phyloP scores from a whole-genome alignment of 331 rosid genomes.

The Malus hybrid region DNA sequence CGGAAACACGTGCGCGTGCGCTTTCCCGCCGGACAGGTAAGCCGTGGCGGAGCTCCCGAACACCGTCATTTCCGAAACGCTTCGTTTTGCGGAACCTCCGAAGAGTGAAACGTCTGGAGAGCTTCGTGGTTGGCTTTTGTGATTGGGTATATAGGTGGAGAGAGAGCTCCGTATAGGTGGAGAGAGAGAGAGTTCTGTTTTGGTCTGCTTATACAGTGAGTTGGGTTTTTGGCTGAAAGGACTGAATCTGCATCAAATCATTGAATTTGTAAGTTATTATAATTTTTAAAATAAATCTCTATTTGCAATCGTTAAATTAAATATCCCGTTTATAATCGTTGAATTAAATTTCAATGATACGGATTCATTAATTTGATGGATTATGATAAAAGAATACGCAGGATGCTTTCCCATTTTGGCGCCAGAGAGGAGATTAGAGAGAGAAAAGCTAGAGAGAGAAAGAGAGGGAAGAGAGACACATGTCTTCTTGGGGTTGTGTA shows the following conservation, averaged over 20 bases:
- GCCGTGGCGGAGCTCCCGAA: constrained; percentile 20
- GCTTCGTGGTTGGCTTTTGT: background rate
- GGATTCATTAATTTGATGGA: rapidly evolving
- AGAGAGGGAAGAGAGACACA: background rate
- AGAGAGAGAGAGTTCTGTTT: background rate
- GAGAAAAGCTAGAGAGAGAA: too few species aligned
- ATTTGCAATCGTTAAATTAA: too few species aligned
- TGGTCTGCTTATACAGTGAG: background rate
- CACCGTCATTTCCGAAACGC: constrained; percentile 18
- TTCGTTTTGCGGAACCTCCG: background rate
- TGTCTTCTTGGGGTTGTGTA: background rate
- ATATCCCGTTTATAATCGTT: too few species aligned
- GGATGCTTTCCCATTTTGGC: background rate
- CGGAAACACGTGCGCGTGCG: constrained; percentile 42
- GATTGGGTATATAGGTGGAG: background rate
- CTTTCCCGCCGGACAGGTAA: constrained; percentile 6
- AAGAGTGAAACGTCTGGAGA: background rate
- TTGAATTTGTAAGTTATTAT: too few species aligned
- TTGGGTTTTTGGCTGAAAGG: background rate
- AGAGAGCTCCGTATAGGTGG: too few species aligned
- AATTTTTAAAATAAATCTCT: rapidly evolving
- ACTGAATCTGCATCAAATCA: too few species aligned
- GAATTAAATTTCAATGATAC: too few species aligned
- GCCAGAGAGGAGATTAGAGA: too few species aligned
- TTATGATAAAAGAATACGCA: rapidly evolving